These are phyloP conservation scores for Serendipita sp. DNA, from an alignment of 768 basidiomycete genomes.

Conservation along the genomic window DNA sequence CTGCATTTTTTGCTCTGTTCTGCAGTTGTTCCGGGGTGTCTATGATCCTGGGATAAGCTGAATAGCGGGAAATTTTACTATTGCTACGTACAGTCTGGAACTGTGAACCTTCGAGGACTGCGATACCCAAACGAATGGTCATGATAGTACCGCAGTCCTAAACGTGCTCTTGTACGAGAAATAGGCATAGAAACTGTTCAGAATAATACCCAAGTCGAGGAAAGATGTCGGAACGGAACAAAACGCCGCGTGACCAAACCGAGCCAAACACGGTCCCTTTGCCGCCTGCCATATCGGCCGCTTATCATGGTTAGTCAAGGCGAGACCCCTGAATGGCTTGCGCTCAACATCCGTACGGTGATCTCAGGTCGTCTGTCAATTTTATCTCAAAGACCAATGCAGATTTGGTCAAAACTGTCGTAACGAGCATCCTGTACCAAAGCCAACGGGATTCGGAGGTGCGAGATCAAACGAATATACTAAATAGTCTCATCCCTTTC, in stretches of 20 bases:
- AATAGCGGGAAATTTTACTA: not conserved
- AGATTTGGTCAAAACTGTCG: slow-evolving; percentile 48
- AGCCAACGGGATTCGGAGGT: slow-evolving; percentile 34
- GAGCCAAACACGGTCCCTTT: not conserved
- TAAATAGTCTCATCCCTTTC: slow-evolving; percentile 16
- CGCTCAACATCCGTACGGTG: not conserved
- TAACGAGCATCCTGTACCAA: slow-evolving; percentile 41
- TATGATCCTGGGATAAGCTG: slow-evolving; percentile 14
- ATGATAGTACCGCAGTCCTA: slow-evolving; percentile 31
- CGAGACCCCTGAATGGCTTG: not conserved
- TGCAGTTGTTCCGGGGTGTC: slow-evolving; percentile 49
- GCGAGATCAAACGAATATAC: slow-evolving; percentile 17
- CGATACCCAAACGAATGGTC: slow-evolving; percentile 71
- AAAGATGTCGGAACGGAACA: slow-evolving; percentile 3
- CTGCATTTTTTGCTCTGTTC: slow-evolving; percentile 56
- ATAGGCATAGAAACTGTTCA: not conserved
- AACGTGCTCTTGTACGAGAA: not conserved
- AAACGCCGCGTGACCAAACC: not conserved
- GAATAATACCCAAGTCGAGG: not conserved
- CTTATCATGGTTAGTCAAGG: not conserved
- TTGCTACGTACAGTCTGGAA: slow-evolving; percentile 52
- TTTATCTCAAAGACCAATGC: slow-evolving; percentile 46
- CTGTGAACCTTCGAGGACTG: slow-evolving; percentile 39
- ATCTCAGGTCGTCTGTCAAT: slow-evolving; percentile 40
- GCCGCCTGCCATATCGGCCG: not conserved